Conservation (phyloP, 306 rosid species). For the Trifolium pratense region DNA sequence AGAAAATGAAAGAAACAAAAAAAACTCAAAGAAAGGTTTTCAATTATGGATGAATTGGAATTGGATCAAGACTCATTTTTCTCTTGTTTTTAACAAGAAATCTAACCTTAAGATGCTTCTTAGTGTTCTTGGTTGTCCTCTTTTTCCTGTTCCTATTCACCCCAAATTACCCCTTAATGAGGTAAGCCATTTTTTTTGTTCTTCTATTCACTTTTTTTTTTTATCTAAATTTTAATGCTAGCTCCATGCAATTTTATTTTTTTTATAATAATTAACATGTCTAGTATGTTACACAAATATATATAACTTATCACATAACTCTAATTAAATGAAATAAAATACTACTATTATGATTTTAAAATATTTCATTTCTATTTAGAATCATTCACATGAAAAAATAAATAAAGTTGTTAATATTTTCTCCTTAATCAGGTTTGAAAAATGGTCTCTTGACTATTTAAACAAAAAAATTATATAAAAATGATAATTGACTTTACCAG, state of each 20-base stretch:
- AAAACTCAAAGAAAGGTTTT: constrained; percentile 54
- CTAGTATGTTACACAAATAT: background rate
- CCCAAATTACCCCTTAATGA: constrained; percentile 56
- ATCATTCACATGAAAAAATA: background rate
- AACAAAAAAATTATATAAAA: background rate
- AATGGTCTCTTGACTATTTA: too few relatives aligned
- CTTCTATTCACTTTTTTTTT: background rate
- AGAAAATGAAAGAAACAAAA: constrained; percentile 48
- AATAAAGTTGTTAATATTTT: background rate
- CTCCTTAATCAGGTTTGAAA: too few relatives aligned
- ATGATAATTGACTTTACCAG: too few relatives aligned
- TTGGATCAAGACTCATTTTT: constrained; percentile 83
- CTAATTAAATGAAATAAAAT: background rate
- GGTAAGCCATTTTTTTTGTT: constrained; percentile 43
- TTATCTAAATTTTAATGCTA: constrained; percentile 1
- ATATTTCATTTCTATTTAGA: background rate
- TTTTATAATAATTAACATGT: background rate
- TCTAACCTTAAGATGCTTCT: constrained; percentile 81
- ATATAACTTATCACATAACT: background rate
- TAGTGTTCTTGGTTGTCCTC: constrained; percentile 91
- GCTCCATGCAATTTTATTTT: background rate
- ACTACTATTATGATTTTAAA: background rate
- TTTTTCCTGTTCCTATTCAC: constrained; percentile 71
- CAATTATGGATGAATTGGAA: constrained; percentile 84
- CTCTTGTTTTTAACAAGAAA: constrained; percentile 65